Evolutionary conservation across 139 green algal species (phyloP).

Genomic region (Tetradesmus lagerheimii): DNA sequence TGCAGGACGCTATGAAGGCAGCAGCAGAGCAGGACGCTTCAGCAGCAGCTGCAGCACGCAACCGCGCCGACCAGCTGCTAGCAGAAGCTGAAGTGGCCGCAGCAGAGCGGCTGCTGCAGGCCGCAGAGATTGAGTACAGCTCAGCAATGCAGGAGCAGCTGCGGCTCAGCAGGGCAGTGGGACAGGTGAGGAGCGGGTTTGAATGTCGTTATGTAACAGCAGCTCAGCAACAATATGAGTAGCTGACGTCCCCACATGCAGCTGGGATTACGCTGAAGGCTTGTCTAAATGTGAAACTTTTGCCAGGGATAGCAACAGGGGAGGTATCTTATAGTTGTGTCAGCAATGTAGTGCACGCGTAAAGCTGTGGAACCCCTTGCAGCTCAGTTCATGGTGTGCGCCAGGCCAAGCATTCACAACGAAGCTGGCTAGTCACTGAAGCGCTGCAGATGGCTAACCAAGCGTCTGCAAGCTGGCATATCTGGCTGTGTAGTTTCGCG

Average conservation of each 20-base stretch:
- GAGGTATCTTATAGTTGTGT: no score
- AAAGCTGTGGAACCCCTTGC: no score
- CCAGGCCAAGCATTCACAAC: no score
- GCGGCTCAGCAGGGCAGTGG: slow-evolving; percentile 23
- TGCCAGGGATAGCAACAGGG: no score
- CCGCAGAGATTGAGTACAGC: slow-evolving; percentile 66
- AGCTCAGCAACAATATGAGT: no score
- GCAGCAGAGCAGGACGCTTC: slow-evolving; percentile 31
- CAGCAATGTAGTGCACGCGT: no score
- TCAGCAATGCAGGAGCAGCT: slow-evolving; percentile 32
- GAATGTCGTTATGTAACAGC: no score
- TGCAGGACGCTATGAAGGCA: slow-evolving; percentile 27
- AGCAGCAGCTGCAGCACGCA: not conserved
- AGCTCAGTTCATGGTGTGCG: no score
- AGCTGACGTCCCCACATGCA: no score
- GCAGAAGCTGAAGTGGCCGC: slow-evolving; percentile 77
- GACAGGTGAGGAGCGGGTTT: not conserved
- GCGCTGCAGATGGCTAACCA: not conserved
- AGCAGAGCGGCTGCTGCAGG: slow-evolving; percentile 67
- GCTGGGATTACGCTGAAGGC: no score
- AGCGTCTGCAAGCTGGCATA: not conserved
- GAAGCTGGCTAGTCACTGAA: not conserved
- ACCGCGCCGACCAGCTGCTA: slow-evolving; percentile 51
- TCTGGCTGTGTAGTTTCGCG: no score
- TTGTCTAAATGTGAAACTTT: no score